Conservation (phyloP, 208 protist species). For the Acanthamoeba sp. region DNA sequence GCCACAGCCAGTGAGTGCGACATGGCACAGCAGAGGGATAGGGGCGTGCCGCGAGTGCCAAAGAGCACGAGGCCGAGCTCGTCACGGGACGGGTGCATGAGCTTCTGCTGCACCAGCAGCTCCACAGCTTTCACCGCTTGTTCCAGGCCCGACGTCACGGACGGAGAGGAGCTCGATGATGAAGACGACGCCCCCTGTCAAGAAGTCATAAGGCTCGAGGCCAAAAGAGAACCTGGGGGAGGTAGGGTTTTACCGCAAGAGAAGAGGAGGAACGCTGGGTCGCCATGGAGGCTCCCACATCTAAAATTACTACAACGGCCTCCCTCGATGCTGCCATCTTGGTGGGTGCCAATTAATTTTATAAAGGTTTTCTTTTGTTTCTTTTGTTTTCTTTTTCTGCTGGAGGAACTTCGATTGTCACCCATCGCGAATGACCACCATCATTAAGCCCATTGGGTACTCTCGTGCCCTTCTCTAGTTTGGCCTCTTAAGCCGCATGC, state of each 20-base stretch:
- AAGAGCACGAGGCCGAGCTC: constrained; percentile 80
- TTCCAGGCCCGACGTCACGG: not conserved
- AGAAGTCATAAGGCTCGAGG: not conserved
- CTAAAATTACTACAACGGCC: constrained; percentile 5
- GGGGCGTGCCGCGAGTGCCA: constrained; percentile 55
- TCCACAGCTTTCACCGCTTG: not conserved
- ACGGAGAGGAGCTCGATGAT: not conserved
- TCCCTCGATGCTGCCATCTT: not conserved
- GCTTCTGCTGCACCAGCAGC: constrained; percentile 64
- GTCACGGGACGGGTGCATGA: constrained; percentile 78
- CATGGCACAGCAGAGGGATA: not conserved
- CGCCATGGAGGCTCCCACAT: constrained; percentile 29
- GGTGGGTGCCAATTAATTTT: not conserved
- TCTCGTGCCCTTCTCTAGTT: not conserved
- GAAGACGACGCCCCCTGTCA: not conserved
- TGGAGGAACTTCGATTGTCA: not conserved
- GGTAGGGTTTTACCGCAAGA: too few species aligned
- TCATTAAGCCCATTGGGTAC: constrained; percentile 6
- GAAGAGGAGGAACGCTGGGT: not conserved
- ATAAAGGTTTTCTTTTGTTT: not conserved
- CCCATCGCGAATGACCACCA: not conserved
- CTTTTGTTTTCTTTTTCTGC: not conserved
- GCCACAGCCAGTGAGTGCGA: not conserved
- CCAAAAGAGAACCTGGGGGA: not conserved
- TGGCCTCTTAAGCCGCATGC: not conserved